phyloP scores from a whole-genome alignment of 2,329 filamentous ascomycete genomes.

The Neoarthrinium moseri region DNA sequence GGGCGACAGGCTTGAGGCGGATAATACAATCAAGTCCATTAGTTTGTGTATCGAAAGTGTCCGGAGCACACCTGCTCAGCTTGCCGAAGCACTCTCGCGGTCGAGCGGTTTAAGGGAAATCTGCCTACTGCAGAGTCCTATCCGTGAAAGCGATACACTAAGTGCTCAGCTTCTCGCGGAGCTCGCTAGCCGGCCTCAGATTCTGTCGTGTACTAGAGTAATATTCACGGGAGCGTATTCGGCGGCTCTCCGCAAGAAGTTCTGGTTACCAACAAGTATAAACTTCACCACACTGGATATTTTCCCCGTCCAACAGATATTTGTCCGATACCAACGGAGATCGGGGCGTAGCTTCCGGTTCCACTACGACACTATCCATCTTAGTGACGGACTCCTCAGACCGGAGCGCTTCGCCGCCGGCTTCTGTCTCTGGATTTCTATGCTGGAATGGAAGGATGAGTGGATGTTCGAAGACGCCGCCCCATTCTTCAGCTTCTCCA shows the following conservation, averaged over 20 bases:
- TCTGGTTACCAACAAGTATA: background rate
- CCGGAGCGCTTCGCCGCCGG: no score
- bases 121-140: slow-evolving; percentile 13
- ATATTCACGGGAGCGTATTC: slow-evolving; percentile 7
- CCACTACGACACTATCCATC: no score
- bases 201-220: slow-evolving; percentile 8
- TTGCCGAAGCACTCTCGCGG: slow-evolving; percentile 9
- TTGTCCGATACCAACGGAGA: no score
- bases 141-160: slow-evolving; percentile 1
- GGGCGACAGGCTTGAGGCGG: background rate
- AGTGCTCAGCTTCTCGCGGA: slow-evolving; percentile 7
- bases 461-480: no score
- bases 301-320: no score
- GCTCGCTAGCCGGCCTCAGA: slow-evolving; percentile 7
- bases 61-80: slow-evolving; percentile 12
- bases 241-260: background rate
- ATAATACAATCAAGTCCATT: slow-evolving; percentile 13
- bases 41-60: slow-evolving; percentile 15
- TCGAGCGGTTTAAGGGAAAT: slow-evolving; percentile 8
- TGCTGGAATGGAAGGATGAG: no score
- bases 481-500: no score
- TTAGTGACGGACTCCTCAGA: no score
- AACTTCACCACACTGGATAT: no score
- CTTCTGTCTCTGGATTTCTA: no score
- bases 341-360: no score